Evolutionary conservation across 2,329 filamentous ascomycete genomes (phyloP), one percentile per base, ranked within the genome.

Genomic region (Venturia asperata): DNA sequence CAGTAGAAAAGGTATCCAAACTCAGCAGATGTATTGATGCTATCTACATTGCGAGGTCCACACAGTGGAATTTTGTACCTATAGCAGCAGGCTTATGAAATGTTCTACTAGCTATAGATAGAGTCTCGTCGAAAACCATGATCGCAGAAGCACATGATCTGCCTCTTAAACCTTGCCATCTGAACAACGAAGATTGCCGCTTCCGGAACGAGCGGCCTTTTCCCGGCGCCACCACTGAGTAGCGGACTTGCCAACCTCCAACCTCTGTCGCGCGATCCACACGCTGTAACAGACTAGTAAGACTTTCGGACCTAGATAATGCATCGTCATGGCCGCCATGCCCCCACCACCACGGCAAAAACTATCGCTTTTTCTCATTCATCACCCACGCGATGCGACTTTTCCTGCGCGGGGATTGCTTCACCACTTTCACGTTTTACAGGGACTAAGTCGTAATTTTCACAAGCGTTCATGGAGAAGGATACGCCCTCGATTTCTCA

Each of bases 161-260:
- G 27, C 4, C 13, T n/a, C 30, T 5, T 58, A 6, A 37, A 19
- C 15, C 4, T 58, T 58, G 52, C 27, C 17, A 19, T n/a, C 15
- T 5, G 6, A 9, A 37, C 17, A 34, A 34, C 4, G 6, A 19
- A 58, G 19, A 58, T 4, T 58, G 19, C 52, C 52, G 52, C 17
- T 37, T 58, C n/a, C 52, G 52, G 52, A 6, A n/a, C 52, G 13
- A 37, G 37, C 27, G 2, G 24, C 5, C 27, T 34, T 37, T 58
- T 58, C 5, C 19, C 15, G 27, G 27, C 21, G 52, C 52, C 30
- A 30, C 30, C 52, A 58, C 21, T 21, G 17, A 55, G 30, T 30
- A 58, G 52, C 17, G 52, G 24, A 56, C 34, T 56, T 5, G 27
- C 52, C 52, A 56, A 56, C 52, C 52, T 56, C 52, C 9, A 58